phyloP scores from a whole-genome alignment of 2,329 filamentous ascomycete species.

The Pyrenochaeta sp. region DNA sequence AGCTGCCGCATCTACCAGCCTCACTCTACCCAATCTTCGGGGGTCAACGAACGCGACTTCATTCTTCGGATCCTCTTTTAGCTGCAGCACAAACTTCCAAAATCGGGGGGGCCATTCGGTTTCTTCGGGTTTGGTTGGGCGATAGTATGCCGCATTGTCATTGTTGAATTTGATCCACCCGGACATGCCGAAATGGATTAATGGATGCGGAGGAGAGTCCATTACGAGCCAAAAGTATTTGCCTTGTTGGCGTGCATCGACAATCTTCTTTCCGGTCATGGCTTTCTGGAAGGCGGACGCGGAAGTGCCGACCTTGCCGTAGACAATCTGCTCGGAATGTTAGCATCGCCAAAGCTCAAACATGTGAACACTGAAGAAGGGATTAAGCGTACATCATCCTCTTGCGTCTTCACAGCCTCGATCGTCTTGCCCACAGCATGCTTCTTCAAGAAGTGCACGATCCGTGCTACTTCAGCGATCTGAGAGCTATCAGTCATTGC shows the following conservation, averaged over 20 bases:
- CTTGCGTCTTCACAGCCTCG: slow-evolving; percentile 71
- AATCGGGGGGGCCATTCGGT: slow-evolving; percentile 87
- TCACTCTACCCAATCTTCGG: slow-evolving; percentile 78
- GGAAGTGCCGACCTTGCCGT: slow-evolving; percentile 87
- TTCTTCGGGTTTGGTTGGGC: slow-evolving; percentile 65
- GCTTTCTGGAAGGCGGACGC: slow-evolving; percentile 77
- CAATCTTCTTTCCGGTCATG: slow-evolving; percentile 76
- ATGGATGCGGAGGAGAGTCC: slow-evolving; percentile 78
- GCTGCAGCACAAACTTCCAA: slow-evolving; percentile 84
- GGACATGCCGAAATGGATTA: slow-evolving; percentile 81
- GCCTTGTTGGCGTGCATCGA: slow-evolving; percentile 81
- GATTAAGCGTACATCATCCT: slow-evolving; percentile 65
- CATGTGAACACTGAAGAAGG: neutral
- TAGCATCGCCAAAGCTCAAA: neutral
- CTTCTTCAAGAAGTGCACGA: slow-evolving; percentile 84
- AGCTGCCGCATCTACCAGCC: slow-evolving; percentile 82
- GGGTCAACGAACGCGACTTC: slow-evolving; percentile 84
- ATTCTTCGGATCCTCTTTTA: slow-evolving; percentile 67
- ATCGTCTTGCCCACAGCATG: slow-evolving; percentile 87
- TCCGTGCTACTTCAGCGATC: slow-evolving; percentile 74
- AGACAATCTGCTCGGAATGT: slow-evolving; percentile 67
- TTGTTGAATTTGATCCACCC: slow-evolving; percentile 90
- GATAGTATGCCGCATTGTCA: slow-evolving; percentile 82
- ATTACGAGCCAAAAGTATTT: slow-evolving; percentile 97
- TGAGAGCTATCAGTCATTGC: slow-evolving; percentile 29